Conservation (phyloP, 495 filamentous ascomycete genomes). For the Jackrogersella minutella region DNA sequence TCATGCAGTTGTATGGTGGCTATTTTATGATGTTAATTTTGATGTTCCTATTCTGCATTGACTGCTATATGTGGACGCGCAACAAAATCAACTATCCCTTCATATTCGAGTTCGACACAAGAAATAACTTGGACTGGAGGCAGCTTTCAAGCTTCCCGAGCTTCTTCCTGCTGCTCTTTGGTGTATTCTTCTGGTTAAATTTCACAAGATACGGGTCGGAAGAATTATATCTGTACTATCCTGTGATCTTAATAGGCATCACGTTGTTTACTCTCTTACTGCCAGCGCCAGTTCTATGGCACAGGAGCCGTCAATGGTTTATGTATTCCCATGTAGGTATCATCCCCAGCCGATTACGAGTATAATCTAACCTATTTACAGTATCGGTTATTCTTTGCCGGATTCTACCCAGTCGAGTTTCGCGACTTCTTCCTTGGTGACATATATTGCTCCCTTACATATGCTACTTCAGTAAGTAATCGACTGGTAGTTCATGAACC, state of each 20-base stretch:
- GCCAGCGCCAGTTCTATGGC: constrained; percentile 76
- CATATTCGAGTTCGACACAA: constrained; percentile 93
- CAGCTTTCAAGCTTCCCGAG: constrained; percentile 85
- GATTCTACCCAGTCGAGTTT: constrained; percentile 93
- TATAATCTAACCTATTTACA: constrained; percentile 47
- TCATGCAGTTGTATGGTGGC: constrained; percentile 85
- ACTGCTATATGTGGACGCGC: constrained; percentile 79
- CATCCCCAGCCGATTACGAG: background rate
- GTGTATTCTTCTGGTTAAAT: constrained; percentile 86
- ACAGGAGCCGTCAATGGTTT: constrained; percentile 82
- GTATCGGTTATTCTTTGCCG: constrained; percentile 86
- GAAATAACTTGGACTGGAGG: constrained; percentile 86
- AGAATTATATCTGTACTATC: constrained; percentile 83
- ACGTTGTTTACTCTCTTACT: constrained; percentile 74
- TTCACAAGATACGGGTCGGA: constrained; percentile 71
- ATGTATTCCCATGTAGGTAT: constrained; percentile 79
- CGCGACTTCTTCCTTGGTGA: constrained; percentile 97
- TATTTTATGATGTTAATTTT: constrained; percentile 81
- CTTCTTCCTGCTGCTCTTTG: constrained; percentile 78
- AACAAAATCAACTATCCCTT: constrained; percentile 95
- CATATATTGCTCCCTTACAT: constrained; percentile 95
- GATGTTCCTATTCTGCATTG: constrained; percentile 77
- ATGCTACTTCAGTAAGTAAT: constrained; percentile 81
- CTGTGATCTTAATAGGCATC: constrained; percentile 78
- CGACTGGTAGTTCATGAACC: background rate